Percentiles rank a stretch among this genome's conserved stretches.
Evolutionary conservation across 768 basidiomycete species (phyloP).

Genomic region (Kwoniella shandongensis): DNA sequence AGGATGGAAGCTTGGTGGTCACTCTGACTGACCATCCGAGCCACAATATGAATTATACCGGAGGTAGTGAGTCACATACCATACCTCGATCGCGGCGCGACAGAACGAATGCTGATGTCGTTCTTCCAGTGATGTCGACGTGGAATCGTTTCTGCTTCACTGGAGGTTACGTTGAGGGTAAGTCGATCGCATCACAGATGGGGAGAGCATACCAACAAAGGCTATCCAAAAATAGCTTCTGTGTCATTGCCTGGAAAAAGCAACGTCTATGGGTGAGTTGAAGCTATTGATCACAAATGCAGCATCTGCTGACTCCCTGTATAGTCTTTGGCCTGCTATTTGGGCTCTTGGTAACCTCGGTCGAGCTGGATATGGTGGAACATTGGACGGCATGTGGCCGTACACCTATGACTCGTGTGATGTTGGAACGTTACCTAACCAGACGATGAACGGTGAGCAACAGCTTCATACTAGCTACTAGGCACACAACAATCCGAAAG

Average conservation of each 20-base stretch:
- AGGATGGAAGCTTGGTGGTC: constrained; percentile 51
- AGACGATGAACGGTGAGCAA: constrained; percentile 61
- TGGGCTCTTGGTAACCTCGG: constrained; percentile 53
- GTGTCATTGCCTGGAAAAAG: constrained; percentile 49
- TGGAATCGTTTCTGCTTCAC: constrained; percentile 53
- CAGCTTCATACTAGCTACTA: too few relatives aligned
- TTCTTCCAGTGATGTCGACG: constrained; percentile 47
- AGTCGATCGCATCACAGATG: neutral
- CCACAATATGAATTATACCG: constrained; percentile 44
- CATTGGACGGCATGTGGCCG: constrained; percentile 52
- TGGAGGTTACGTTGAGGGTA: constrained; percentile 37
- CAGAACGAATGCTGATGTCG: too few relatives aligned
- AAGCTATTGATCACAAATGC: too few relatives aligned
- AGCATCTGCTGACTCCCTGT: neutral
- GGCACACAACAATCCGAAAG: too few relatives aligned
- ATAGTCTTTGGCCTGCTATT: constrained; percentile 48
- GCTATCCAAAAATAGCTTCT: constrained; percentile 17
- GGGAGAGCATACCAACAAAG: too few relatives aligned
- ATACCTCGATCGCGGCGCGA: neutral
- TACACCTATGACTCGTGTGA: constrained; percentile 66
- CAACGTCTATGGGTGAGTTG: constrained; percentile 45
- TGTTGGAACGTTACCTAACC: constrained; percentile 85
- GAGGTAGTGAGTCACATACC: constrained; percentile 33
- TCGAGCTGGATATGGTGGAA: constrained; percentile 55
- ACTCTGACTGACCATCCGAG: constrained; percentile 41